Evolutionary conservation across 176 grass and related monocot genomes (phyloP).

Genomic region (Carex scoparia): DNA sequence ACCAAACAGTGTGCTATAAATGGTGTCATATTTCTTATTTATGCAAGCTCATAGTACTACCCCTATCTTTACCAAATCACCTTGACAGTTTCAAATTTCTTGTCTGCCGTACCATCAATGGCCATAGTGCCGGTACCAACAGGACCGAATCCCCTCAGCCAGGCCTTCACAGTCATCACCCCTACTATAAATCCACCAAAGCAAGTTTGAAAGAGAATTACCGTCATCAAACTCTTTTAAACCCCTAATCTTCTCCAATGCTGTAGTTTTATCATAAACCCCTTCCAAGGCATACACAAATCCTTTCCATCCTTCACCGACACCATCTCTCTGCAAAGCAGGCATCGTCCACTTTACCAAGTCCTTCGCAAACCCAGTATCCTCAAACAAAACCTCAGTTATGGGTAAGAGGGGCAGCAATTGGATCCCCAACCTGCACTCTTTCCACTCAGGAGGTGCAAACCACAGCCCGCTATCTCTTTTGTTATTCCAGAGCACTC

Average conservation of each 20-base stretch:
- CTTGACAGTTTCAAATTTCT: background rate
- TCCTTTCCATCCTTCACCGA: conserved; percentile 87
- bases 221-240: conserved; percentile 56
- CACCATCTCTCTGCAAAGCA: conserved; percentile 58
- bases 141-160: conserved; percentile 30
- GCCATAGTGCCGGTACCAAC: conserved; percentile 88
- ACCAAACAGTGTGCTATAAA: background rate
- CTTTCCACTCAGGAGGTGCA: conserved; percentile 70
- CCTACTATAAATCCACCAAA: conserved; percentile 93
- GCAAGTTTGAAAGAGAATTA: conserved; percentile 73
- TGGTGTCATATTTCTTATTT: background rate
- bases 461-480: conserved; percentile 95
- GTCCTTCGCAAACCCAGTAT: conserved; percentile 49
- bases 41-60: background rate
- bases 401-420: conserved; percentile 64
- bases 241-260: conserved; percentile 46
- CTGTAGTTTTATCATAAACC: conserved; percentile 55
- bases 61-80: background rate
- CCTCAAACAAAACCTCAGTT: conserved; percentile 63
- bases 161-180: conserved; percentile 3
- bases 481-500: conserved; percentile 89
- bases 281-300: conserved; percentile 87
- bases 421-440: conserved; percentile 82
- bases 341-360: conserved; percentile 70
- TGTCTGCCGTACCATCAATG: conserved; percentile 27